phyloP scores from a whole-genome alignment of 768 basidiomycete genomes.

The Russula sp. region DNA sequence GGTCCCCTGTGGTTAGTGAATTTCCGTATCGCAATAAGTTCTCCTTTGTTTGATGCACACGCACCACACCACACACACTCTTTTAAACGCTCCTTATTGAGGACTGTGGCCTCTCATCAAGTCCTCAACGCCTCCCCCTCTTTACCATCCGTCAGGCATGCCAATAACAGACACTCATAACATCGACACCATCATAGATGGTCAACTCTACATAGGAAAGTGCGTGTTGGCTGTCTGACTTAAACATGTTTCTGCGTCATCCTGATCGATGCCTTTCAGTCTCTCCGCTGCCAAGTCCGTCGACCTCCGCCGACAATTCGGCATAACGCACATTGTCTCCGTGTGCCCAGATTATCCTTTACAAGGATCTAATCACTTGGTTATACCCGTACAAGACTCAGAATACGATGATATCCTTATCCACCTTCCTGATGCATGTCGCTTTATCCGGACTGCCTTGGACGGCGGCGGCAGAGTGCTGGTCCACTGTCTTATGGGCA shows the following conservation, averaged over 20 bases:
- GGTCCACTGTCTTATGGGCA: slow-evolving; percentile 69
- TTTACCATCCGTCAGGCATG: slow-evolving; percentile 1
- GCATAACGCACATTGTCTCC: slow-evolving; percentile 74
- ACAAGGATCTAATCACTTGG: slow-evolving; percentile 63
- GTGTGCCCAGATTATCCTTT: slow-evolving; percentile 56
- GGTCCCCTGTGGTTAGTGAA: no score
- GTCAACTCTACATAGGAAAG: slow-evolving; percentile 25
- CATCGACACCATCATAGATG: slow-evolving; percentile 21
- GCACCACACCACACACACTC: neutral
- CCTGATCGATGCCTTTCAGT: slow-evolving; percentile 2
- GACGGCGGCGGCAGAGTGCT: slow-evolving; percentile 49
- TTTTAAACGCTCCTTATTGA: neutral
- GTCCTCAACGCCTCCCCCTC: neutral
- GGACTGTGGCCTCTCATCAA: neutral
- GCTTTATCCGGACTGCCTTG: slow-evolving; percentile 58
- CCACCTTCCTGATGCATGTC: slow-evolving; percentile 52
- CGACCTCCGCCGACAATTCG: slow-evolving; percentile 44
- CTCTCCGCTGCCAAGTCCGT: slow-evolving; percentile 19
- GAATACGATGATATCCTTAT: slow-evolving; percentile 55
- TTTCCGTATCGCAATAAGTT: slow-evolving; percentile 4
- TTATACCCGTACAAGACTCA: slow-evolving; percentile 52
- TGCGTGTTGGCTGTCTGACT: neutral
- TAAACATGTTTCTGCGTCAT: neutral
- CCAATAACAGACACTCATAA: slow-evolving; percentile 13
- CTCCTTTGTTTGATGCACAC: neutral